Conservation (phyloP, 2,329 filamentous ascomycete species). For the Dactylellina leptospora region DNA sequence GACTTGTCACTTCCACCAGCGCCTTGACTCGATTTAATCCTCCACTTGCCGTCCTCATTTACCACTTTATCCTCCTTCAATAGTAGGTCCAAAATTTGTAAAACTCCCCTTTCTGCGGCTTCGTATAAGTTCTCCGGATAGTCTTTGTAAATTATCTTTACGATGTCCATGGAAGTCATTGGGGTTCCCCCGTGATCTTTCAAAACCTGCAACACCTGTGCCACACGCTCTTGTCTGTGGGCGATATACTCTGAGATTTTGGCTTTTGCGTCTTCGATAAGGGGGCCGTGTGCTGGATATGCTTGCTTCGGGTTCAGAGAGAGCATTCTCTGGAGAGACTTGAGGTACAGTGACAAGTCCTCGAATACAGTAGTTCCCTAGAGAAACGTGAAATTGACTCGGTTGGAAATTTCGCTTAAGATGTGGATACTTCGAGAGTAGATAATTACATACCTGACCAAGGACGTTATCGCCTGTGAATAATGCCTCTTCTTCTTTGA, state of each 20-base stretch:
- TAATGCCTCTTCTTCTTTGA: constrained; percentile 80
- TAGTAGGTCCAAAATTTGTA: constrained; percentile 83
- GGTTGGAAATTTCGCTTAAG: neutral
- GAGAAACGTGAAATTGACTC: no score
- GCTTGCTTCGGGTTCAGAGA: constrained; percentile 67
- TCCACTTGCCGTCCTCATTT: constrained; percentile 33
- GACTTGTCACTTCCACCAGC: constrained; percentile 54
- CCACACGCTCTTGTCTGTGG: constrained; percentile 81
- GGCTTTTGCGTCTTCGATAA: constrained; percentile 74
- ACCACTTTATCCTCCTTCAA: constrained; percentile 74
- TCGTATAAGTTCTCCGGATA: constrained; percentile 78
- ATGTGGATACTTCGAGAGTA: neutral
- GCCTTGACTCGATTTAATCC: constrained; percentile 54
- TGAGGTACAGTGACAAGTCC: constrained; percentile 74
- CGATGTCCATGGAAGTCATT: constrained; percentile 77
- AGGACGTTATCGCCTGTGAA: constrained; percentile 91
- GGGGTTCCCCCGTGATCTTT: constrained; percentile 57
- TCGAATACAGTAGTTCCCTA: constrained; percentile 86
- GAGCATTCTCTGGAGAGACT: constrained; percentile 75
- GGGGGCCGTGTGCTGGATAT: constrained; percentile 87
- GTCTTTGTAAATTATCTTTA: constrained; percentile 85
- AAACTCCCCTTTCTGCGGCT: constrained; percentile 77
- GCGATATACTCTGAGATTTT: constrained; percentile 83
- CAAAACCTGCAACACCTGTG: constrained; percentile 76
- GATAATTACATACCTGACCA: constrained; percentile 63